phyloP scores from a whole-genome alignment of 208 protist species.

The Herpetomonas samuelpessoai region DNA sequence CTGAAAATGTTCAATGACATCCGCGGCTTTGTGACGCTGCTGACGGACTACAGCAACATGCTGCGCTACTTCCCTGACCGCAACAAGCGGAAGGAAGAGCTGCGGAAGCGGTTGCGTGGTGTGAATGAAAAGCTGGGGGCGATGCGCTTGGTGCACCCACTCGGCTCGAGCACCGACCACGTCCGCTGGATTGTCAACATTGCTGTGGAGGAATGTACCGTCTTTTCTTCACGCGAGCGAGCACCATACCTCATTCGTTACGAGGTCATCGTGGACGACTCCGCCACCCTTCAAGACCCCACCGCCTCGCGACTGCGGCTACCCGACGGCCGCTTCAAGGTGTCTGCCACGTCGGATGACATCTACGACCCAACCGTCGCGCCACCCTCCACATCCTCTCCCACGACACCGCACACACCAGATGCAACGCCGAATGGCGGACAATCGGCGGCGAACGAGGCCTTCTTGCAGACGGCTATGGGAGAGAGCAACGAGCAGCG shows the following conservation, averaged over 20 bases:
- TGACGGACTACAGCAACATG: conserved; percentile 73
- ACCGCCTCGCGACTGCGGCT: conserved; percentile 54
- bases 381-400: not conserved
- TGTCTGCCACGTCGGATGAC: conserved; percentile 44
- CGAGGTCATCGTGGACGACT: conserved; percentile 88
- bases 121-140: conserved; percentile 59
- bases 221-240: conserved; percentile 86
- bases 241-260: conserved; percentile 81
- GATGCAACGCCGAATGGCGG: not conserved
- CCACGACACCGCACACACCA: not conserved
- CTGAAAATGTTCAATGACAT: conserved; percentile 84
- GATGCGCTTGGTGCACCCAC: conserved; percentile 70
- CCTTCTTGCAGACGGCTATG: conserved; percentile 43
- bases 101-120: conserved; percentile 47
- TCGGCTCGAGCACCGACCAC: conserved; percentile 50
- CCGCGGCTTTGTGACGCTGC: conserved; percentile 60
- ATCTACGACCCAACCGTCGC: conserved; percentile 25
- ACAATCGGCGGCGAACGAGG: not conserved
- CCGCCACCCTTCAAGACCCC: conserved; percentile 76
- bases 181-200: conserved; percentile 87
- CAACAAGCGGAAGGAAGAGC: conserved; percentile 64
- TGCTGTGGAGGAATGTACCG: conserved; percentile 83
- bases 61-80: conserved; percentile 68
- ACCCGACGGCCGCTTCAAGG: conserved; percentile 56
- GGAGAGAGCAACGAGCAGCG: conserved; percentile 59